Evolutionary conservation across 1,284 basidiomycete genomes (phyloP).

Genomic region (Trichosporon faecale): DNA sequence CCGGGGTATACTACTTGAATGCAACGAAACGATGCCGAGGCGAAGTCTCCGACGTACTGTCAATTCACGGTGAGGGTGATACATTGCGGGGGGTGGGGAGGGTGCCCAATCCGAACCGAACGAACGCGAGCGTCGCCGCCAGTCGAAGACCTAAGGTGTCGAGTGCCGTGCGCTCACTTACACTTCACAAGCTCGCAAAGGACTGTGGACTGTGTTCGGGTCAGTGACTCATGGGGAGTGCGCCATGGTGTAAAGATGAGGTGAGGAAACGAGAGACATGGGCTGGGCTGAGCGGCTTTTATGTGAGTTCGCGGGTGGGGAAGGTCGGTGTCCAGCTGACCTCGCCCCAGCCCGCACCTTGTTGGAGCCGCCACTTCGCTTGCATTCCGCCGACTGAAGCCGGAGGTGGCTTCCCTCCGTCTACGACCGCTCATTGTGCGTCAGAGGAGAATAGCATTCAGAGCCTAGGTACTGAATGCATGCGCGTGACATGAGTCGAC

Average conservation of each 20-base stretch:
- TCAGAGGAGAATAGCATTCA: not conserved
- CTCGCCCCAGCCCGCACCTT: not conserved
- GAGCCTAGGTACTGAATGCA: constrained; percentile 1
- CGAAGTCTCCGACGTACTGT: constrained; percentile 4
- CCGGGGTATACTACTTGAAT: not conserved
- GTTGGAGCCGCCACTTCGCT: constrained; percentile 1
- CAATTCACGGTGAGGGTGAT: not conserved
- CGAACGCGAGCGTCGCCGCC: constrained; percentile 1
- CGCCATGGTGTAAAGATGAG: not conserved
- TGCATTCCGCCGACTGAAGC: not conserved
- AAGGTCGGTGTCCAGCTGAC: not conserved
- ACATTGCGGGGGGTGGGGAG: not conserved
- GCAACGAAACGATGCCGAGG: constrained; percentile 2
- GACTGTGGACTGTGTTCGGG: constrained; percentile 3
- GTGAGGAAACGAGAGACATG: not conserved
- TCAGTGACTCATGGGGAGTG: constrained; percentile 5
- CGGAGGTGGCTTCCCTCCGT: not conserved
- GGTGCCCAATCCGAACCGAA: not conserved
- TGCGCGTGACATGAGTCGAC: not conserved
- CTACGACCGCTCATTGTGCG: not conserved
- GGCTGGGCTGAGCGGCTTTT: not conserved
- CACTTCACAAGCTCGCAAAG: not conserved
- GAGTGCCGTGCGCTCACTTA: constrained; percentile 2
- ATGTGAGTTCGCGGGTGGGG: not conserved
- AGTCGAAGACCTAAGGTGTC: not conserved